These are phyloP conservation scores for Tuber microsphaerosporum DNA, from an alignment of 495 filamentous ascomycete genomes.

Conservation along the genomic window DNA sequence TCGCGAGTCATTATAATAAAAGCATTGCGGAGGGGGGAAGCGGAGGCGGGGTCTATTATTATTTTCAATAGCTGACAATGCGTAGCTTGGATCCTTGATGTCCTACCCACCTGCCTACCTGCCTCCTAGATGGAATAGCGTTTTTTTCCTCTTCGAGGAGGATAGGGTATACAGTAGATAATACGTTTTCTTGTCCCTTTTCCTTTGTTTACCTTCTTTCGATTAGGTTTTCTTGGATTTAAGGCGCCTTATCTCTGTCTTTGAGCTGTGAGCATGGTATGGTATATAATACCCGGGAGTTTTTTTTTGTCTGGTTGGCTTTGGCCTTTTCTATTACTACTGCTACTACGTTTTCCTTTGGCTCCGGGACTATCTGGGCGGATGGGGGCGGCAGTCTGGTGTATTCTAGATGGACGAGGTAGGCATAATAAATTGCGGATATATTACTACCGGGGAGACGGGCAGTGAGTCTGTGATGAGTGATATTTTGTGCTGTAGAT, in stretches of 20 bases:
- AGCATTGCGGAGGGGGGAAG: background rate
- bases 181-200: background rate
- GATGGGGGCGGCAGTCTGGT: background rate
- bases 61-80: background rate
- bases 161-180: background rate
- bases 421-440: background rate
- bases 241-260: background rate
- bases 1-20: background rate
- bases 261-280: background rate
- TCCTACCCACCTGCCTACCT: background rate
- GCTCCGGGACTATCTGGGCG: background rate
- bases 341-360: background rate
- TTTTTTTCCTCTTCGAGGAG: background rate
- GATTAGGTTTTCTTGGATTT: background rate
- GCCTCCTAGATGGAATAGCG: background rate
- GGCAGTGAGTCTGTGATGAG: background rate
- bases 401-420: background rate
- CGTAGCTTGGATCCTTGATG: background rate
- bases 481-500: background rate
- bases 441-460: background rate
- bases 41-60: background rate
- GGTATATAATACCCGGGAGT: background rate
- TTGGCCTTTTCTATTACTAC: background rate
- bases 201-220: background rate
- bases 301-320: background rate